Evolutionary conservation across 1,284 basidiomycete species (phyloP), one percentile per base, ranked within the genome.

Genomic region (Peniophora sp.): DNA sequence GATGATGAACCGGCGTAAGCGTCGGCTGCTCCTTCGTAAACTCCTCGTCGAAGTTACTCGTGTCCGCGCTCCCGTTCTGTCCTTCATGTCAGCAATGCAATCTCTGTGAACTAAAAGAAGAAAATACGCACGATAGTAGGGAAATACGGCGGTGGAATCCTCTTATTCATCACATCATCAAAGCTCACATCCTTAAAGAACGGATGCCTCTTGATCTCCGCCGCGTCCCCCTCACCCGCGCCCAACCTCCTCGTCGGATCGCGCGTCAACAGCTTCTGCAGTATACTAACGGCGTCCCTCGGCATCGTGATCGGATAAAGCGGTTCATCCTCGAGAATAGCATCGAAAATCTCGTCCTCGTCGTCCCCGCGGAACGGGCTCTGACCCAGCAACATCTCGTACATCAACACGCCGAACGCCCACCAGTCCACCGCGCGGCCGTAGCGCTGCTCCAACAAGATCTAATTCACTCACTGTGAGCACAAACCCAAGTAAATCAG

Each of bases 291-390:
- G 16, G 94, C 95, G 62, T 98, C 96, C 51, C 92, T 81, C 6
- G 96, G 97, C 97, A 99, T 99, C n/a, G 97, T 98, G 61, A 99
- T 97, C 2, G 97, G 97, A 69, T 99, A 99, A 56, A 99, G 68
- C 41, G 96, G 95, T 65, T 99, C 97, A 65, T 99, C 97, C 67
- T 99, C 97, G 49, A 99, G 71, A 61, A 99, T 99, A 38, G 97
- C 97, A 68, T 99, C 97, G 65, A 99, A 99, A 58, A 99, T 99
- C 75, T 99, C 97, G 65, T 99, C 97, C 67, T 99, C 97, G 61
- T 99, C 97, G 62, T 99, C 97, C 52, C 97, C 97, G 49, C 96
- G 86, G 85, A 99, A 99, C 2, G 97, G 97, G 14, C 96, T 97
- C 70, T 99, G 97, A 39, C 97, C 97, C 25, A 99, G 78, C 51